Evolutionary conservation across 352 stramenopile species (phyloP), one percentile per base, ranked within the genome.

Genomic region (Phytophthora podocarpi): DNA sequence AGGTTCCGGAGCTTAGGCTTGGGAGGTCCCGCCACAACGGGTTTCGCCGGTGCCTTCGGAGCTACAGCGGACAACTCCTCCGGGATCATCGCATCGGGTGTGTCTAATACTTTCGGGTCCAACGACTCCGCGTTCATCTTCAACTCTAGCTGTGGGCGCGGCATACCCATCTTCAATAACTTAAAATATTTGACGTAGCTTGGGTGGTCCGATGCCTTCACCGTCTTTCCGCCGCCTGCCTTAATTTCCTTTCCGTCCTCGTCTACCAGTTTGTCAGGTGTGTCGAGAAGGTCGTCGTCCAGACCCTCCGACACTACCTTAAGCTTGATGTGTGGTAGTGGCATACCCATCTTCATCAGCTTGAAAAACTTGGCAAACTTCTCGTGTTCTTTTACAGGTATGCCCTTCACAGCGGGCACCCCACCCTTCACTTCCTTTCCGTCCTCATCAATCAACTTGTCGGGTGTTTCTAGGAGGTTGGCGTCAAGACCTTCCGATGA

Each of bases 121-220:
- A 98, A 69, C 9, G 90, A 90, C 74, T 98, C 96, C 10, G 89
- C 82, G 7, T 43, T 81, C 90, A 98, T 97, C 30, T 96, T 97
- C 65, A 98, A 69, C 50, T 98, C 92, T 8, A 98, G 76, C 32
- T 96, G 93, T 18, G 87, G 82, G 42, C 89, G 81, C 7, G 96
- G 96, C 83, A 99, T 94, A 5, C 93, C 94, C 72, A 98, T 93
- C 67, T 97, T 98, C 35, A 95, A 72, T 86, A 99, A 95, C 70
- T 98, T 98, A 77, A 98, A 98, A 80, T 98, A 98, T 71, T 98
- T 98, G 46, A 63, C 65, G 60, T 97, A 98, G 43, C 74, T 81
- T 13, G 90, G 90, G 57, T 98, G 91, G 51, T 98, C 82, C 7
- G 60, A 81, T 35, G 64, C 78, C 43, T 84, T 87, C 26, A 87